phyloP scores from a whole-genome alignment of 2,329 filamentous ascomycete species.

The Aspergillus melleus region DNA sequence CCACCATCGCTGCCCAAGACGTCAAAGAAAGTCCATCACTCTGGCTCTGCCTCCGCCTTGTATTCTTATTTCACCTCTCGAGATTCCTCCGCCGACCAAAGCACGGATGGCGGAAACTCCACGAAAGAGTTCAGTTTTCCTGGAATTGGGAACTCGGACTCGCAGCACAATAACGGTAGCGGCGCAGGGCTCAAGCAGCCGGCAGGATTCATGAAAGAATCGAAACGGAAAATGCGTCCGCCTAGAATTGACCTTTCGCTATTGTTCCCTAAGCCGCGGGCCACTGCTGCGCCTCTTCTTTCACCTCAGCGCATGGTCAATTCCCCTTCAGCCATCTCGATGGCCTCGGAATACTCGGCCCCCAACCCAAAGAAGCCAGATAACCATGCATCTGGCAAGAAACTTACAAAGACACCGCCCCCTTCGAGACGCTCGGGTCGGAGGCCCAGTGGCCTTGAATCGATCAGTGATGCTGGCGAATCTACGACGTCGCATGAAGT shows the following conservation, averaged over 20 bases:
- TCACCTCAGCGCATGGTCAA: conserved; percentile 44
- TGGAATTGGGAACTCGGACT: conserved; percentile 8
- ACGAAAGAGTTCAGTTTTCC: conserved; percentile 5
- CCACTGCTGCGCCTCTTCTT: conserved; percentile 32
- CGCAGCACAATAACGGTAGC: conserved; percentile 18
- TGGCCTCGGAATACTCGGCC: conserved; percentile 33
- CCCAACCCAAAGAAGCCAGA: conserved; percentile 21
- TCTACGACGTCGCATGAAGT: conserved; percentile 20
- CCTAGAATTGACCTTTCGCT: conserved; percentile 44
- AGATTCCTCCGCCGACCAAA: conserved; percentile 37
- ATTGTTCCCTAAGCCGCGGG: conserved; percentile 43
- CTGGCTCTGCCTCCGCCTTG: conserved; percentile 47
- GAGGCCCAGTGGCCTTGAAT: conserved; percentile 16
- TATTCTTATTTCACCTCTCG: conserved; percentile 50
- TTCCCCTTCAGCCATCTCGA: conserved; percentile 41
- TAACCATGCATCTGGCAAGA: conserved; percentile 21
- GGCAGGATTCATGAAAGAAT: conserved; percentile 31
- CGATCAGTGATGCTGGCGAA: conserved; percentile 14
- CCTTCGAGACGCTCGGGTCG: conserved; percentile 8
- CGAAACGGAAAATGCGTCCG: conserved; percentile 41
- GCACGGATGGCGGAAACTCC: conserved; percentile 25
- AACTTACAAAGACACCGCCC: conserved; percentile 30
- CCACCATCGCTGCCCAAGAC: conserved; percentile 32
- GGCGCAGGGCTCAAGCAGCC: conserved; percentile 24
- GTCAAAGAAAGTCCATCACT: conserved; percentile 39